Percentiles rank a stretch among this genome's conserved stretches.
phyloP scores from a whole-genome alignment of 768 basidiomycete genomes.

The Candolleomyces efflorescens region DNA sequence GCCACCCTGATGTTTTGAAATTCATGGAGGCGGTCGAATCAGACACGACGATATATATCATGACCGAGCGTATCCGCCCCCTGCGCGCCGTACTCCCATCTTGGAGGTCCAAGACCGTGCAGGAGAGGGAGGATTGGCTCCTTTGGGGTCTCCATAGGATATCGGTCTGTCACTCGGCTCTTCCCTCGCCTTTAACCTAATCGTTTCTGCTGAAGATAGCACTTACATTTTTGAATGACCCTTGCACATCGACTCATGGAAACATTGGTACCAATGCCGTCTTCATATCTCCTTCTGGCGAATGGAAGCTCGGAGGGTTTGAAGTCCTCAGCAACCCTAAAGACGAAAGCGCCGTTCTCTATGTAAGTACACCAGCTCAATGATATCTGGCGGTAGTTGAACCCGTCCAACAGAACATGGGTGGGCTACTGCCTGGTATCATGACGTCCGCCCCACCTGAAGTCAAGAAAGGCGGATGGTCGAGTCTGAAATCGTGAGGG shows the following conservation, averaged over 20 bases:
- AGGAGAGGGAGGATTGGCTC: constrained; percentile 81
- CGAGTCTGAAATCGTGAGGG: constrained; percentile 71
- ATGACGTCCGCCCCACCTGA: constrained; percentile 70
- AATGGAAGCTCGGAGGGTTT: constrained; percentile 96
- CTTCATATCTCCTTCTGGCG: constrained; percentile 89
- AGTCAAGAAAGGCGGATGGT: constrained; percentile 86
- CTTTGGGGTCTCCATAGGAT: constrained; percentile 92
- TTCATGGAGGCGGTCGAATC: constrained; percentile 94
- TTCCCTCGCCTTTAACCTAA: constrained; percentile 7
- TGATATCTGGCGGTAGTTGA: background rate
- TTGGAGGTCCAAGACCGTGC: constrained; percentile 57
- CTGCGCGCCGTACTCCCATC: constrained; percentile 56
- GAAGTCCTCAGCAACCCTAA: constrained; percentile 83
- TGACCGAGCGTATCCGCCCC: constrained; percentile 91
- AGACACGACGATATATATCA: constrained; percentile 82
- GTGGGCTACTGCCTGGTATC: constrained; percentile 57
- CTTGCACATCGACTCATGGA: constrained; percentile 80
- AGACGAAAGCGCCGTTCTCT: constrained; percentile 75
- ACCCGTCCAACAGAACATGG: constrained; percentile 51
- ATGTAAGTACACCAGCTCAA: constrained; percentile 47
- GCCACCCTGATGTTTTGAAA: constrained; percentile 95
- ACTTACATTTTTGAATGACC: constrained; percentile 84
- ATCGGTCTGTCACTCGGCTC: constrained; percentile 52
- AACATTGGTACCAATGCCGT: constrained; percentile 70
- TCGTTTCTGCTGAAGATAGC: constrained; percentile 56